Conservation (phyloP, 2,329 filamentous ascomycete species). For the Fusarium praegraminearum region DNA sequence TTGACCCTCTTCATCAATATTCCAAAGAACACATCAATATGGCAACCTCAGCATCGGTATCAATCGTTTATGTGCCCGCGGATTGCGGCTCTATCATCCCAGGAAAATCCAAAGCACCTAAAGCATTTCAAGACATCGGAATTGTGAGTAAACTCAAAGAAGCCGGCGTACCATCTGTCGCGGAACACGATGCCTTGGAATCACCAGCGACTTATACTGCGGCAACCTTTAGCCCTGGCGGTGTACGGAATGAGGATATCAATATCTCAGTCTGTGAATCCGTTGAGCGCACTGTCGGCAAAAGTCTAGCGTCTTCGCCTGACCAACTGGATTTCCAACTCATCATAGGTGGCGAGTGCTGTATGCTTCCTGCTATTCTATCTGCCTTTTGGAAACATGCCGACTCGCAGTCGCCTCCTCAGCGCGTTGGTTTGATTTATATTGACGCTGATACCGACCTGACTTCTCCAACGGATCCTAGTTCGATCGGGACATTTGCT, state of each 20-base stretch:
- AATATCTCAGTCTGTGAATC: slow-evolving; percentile 34
- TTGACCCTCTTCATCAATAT: neutral
- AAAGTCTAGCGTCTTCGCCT: neutral
- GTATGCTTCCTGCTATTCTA: slow-evolving; percentile 36
- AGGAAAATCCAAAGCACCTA: slow-evolving; percentile 41
- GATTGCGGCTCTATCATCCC: slow-evolving; percentile 42
- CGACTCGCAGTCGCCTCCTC: neutral
- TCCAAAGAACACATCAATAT: neutral
- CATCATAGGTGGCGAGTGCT: slow-evolving; percentile 37
- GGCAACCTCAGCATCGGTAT: slow-evolving; percentile 13
- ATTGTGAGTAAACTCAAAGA: slow-evolving; percentile 9
- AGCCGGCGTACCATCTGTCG: slow-evolving; percentile 1
- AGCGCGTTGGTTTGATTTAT: slow-evolving; percentile 38
- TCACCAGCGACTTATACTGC: slow-evolving; percentile 19
- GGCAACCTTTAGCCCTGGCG: slow-evolving; percentile 12
- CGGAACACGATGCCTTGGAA: slow-evolving; percentile 23
- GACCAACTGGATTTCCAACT: slow-evolving; percentile 23
- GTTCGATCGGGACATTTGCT: slow-evolving; percentile 36
- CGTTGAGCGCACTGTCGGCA: slow-evolving; percentile 9
- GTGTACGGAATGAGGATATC: slow-evolving; percentile 28
- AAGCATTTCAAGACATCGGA: slow-evolving; percentile 34
- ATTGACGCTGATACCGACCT: slow-evolving; percentile 44
- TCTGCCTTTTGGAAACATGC: slow-evolving; percentile 29
- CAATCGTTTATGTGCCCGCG: slow-evolving; percentile 38
- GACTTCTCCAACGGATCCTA: slow-evolving; percentile 31